Evolutionary conservation across 1,139 yeast species (phyloP).

Genomic region (Nadsonia commutata): DNA sequence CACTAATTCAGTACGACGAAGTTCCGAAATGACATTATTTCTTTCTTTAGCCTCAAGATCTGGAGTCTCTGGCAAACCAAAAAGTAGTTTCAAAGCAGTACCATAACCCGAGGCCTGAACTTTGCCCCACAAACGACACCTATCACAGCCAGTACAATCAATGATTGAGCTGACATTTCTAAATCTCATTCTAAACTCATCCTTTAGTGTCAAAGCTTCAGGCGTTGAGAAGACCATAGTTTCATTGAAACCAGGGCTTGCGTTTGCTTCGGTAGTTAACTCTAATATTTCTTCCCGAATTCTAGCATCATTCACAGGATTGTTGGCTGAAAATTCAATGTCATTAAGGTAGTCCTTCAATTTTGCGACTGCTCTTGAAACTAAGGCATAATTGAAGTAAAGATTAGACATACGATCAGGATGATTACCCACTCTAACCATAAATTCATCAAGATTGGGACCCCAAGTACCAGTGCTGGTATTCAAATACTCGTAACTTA

Average conservation of each 20-base stretch:
- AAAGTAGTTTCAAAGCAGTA: slow-evolving; percentile 78
- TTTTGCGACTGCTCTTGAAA: slow-evolving; percentile 68
- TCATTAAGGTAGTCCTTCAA: slow-evolving; percentile 34
- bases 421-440: slow-evolving; percentile 77
- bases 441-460: slow-evolving; percentile 69
- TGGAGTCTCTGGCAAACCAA: slow-evolving; percentile 49
- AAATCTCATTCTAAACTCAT: slow-evolving; percentile 74
- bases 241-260: slow-evolving; percentile 34
- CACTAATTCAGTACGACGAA: slow-evolving; percentile 76
- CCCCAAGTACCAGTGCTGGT: slow-evolving; percentile 65
- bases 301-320: slow-evolving; percentile 32
- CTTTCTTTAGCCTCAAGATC: slow-evolving; percentile 27
- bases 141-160: slow-evolving; percentile 98
- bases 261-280: slow-evolving; percentile 22
- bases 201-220: slow-evolving; percentile 39
- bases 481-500: slow-evolving; percentile 72
- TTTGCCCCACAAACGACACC: slow-evolving; percentile 97
- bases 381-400: slow-evolving; percentile 83
- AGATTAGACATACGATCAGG: slow-evolving; percentile 83
- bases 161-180: slow-evolving; percentile 81
- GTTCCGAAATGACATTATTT: slow-evolving; percentile 26
- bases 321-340: slow-evolving; percentile 34
- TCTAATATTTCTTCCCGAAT: slow-evolving; percentile 28
- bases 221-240: slow-evolving; percentile 32
- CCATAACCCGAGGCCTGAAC: slow-evolving; percentile 95